Conservation (phyloP, 106 monocot genomes). For the Hemerocallis citrina region DNA sequence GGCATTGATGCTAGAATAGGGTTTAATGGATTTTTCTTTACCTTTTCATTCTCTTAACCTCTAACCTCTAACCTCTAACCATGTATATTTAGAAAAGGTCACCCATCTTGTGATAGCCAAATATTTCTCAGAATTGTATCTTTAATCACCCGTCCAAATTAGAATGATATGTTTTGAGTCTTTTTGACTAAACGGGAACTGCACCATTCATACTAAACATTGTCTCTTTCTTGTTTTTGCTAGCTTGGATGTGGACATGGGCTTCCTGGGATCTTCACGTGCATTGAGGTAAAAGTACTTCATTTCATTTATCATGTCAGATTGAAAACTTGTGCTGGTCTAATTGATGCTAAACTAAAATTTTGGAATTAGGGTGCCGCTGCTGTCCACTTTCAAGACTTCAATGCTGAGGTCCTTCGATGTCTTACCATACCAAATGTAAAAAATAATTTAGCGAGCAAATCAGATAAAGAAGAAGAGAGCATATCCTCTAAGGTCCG, state of each 20-base stretch:
- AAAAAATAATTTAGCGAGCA: conserved; percentile 36
- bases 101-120: too few species aligned
- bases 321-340: not conserved
- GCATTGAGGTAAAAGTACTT: conserved; percentile 38
- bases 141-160: too few species aligned
- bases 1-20: too few species aligned
- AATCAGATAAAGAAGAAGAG: not conserved
- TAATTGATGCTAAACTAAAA: not conserved
- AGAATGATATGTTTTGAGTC: too few species aligned
- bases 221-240: conserved; percentile 6
- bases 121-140: too few species aligned
- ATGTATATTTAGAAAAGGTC: too few species aligned
- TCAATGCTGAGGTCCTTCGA: conserved; percentile 79
- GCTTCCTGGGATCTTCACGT: conserved; percentile 75
- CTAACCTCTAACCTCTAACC: too few species aligned
- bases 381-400: conserved; percentile 85
- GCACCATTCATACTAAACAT: not conserved
- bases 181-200: too few species aligned
- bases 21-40: too few species aligned
- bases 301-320: not conserved
- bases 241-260: conserved; percentile 98
- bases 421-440: conserved; percentile 85
- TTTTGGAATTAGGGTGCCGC: conserved; percentile 52
- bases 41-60: too few species aligned
- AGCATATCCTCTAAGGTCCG: conserved; percentile 20